A percentile compares a stretch with the other conserved stretches of the same genome.
These are phyloP conservation scores for Curvularia verruculosa DNA, from an alignment of 2,329 filamentous ascomycete genomes.

Conservation along the genomic window DNA sequence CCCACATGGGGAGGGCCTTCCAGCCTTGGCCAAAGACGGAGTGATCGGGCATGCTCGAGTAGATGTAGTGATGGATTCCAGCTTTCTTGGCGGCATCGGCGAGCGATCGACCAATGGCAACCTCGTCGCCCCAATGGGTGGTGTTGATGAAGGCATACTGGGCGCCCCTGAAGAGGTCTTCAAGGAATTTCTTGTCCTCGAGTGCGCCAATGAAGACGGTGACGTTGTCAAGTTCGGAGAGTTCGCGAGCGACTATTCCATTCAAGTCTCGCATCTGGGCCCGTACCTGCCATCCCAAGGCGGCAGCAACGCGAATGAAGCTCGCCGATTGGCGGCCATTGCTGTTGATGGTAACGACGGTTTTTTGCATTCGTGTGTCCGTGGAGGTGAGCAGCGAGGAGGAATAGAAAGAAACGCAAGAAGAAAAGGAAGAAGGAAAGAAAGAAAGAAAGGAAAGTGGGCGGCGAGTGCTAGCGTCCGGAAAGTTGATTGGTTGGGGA, in stretches of 20 bases:
- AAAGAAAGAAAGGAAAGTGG: background rate
- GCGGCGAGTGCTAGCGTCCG: background rate
- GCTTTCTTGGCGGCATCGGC: constrained; percentile 87
- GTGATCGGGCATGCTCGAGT: constrained; percentile 97
- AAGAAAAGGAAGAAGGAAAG: too few species aligned
- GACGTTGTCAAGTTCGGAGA: constrained; percentile 81
- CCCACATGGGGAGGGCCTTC: constrained; percentile 89
- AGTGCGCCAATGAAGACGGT: constrained; percentile 70
- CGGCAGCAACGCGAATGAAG: constrained; percentile 90
- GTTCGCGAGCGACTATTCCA: constrained; percentile 86
- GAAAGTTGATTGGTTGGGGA: background rate
- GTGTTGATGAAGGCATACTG: constrained; percentile 97
- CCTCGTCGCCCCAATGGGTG: constrained; percentile 93
- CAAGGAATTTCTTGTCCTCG: constrained; percentile 77
- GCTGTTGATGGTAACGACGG: constrained; percentile 93
- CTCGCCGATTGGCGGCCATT: constrained; percentile 95
- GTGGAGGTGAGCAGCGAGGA: constrained; percentile 8
- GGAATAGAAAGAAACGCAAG: too few species aligned
- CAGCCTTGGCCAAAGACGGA: constrained; percentile 76
- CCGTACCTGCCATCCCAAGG: constrained; percentile 90
- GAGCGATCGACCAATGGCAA: constrained; percentile 83
- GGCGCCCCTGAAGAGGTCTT: constrained; percentile 79
- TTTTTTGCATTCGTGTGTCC: constrained; percentile 54
- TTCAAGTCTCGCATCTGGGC: constrained; percentile 89
- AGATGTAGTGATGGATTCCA: constrained; percentile 88